Evolutionary conservation across 352 stramenopile species (phyloP), one percentile per base, ranked within the genome.

Genomic region (Phytophthora pini): DNA sequence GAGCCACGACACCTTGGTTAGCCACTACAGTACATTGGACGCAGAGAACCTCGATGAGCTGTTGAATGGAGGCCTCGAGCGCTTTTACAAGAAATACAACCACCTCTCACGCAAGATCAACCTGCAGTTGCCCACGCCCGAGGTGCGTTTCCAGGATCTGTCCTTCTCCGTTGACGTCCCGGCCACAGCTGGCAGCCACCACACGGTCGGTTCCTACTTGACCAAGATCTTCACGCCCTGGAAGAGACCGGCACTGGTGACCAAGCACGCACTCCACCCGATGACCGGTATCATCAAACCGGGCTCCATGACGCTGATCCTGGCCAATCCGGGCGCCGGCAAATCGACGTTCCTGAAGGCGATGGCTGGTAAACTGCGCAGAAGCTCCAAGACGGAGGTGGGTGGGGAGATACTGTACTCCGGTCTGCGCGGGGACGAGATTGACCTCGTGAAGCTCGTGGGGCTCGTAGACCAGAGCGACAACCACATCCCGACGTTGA

Each of bases 401-500:
- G 55, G 70, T 11, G 84, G 72, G 13, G 76, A 72, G 51, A 89
- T 89, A 41, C 67, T 73, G 39, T 86, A 81, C 69, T 77, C 69
- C 8, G 79, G 77, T 38, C 59, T 85, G 6, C 43, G 44, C 0
- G 83, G 58, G 3, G 77, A 80, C 8, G 67, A 82, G 27, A 88
- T 80, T 45, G 68, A 89, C 68, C 62, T 82, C 2, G 70, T 81
- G 50, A 93, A 93, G 65, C 62, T 91, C 5, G 82, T 79, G 0
- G 82, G 82, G 0, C 72, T 93, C 7, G 73, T 93, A 7, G 84
- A 91, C 45, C 84, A 77, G 56, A 79, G 72, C 17, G 96, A 99
- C 69, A 82, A 85, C 43, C 96, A 99, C 84, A 81, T 92, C 36
- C 78, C 95, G 6, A 87, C 92, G 22, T 72, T 99, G 11, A 98